A percentile compares a stretch with the other conserved stretches of the same genome.
Evolutionary conservation across 306 rosid genomes (phyloP).

Genomic region (Sechiopsis laciniata): DNA sequence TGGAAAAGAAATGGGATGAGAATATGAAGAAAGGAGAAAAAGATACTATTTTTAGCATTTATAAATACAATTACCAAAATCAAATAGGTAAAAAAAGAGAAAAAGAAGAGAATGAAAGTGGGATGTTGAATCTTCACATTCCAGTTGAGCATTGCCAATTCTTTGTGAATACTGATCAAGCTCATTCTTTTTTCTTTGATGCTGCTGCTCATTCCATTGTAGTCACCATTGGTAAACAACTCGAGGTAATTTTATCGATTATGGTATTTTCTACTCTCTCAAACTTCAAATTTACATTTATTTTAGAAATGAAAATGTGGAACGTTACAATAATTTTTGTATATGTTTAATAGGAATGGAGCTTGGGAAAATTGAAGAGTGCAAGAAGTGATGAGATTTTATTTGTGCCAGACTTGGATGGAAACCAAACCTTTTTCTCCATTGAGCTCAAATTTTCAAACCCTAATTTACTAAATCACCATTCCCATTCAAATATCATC

Average conservation of each 20-base stretch:
- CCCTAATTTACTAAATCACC: slow-evolving; percentile 24
- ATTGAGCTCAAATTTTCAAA: slow-evolving; percentile 47
- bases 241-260: slow-evolving; percentile 43
- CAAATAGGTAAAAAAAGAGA: not conserved
- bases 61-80: slow-evolving; percentile 43
- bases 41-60: slow-evolving; percentile 35
- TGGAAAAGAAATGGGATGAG: slow-evolving; percentile 24
- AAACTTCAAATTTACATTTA: not conserved
- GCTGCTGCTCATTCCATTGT: slow-evolving; percentile 53
- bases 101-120: slow-evolving; percentile 7
- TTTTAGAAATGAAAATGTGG: not conserved
- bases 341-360: slow-evolving; percentile 44
- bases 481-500: slow-evolving; percentile 28
- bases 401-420: slow-evolving; percentile 37
- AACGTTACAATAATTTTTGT: not conserved
- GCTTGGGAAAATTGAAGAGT: slow-evolving; percentile 38
- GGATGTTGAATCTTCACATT: slow-evolving; percentile 58
- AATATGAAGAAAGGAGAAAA: slow-evolving; percentile 29
- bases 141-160: slow-evolving; percentile 53
- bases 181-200: slow-evolving; percentile 40
- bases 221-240: slow-evolving; percentile 60
- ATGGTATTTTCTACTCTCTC: no score
- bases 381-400: slow-evolving; percentile 46
- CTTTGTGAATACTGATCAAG: slow-evolving; percentile 30
- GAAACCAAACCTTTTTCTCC: slow-evolving; percentile 40